Evolutionary conservation across 176 grass and related monocot species (phyloP).

Genomic region (Microstegium vimineum): DNA sequence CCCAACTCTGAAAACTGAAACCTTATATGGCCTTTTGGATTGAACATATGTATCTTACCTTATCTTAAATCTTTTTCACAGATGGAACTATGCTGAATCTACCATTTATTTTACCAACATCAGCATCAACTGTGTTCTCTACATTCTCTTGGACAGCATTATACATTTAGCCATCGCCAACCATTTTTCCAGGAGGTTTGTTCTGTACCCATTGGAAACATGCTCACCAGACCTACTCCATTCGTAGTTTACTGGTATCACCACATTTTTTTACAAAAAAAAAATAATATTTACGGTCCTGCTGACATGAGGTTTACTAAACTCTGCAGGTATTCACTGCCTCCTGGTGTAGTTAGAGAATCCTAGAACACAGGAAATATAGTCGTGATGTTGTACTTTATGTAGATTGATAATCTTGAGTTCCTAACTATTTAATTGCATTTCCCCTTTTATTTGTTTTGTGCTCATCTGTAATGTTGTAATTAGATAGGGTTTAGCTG

Average conservation of each 20-base stretch:
- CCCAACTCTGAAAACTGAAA: background rate
- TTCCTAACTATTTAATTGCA: constrained; percentile 14
- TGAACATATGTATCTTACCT: constrained; percentile 8
- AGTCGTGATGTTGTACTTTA: constrained; percentile 39
- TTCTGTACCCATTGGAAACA: background rate
- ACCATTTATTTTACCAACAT: constrained; percentile 34
- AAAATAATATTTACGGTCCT: background rate
- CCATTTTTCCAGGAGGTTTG: constrained; percentile 40
- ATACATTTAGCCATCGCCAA: background rate
- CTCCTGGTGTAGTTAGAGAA: constrained; percentile 21
- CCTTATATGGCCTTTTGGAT: background rate
- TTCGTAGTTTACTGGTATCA: background rate
- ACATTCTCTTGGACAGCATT: constrained; percentile 24
- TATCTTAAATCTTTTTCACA: constrained; percentile 45
- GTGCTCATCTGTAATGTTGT: constrained; percentile 31
- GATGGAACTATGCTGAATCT: constrained; percentile 42
- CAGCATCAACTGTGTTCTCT: constrained; percentile 32
- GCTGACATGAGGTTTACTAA: constrained; percentile 11
- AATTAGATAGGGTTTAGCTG: constrained; percentile 35
- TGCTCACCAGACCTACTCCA: background rate
- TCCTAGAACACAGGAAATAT: constrained; percentile 1
- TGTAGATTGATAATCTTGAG: constrained; percentile 14
- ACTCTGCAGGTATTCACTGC: constrained; percentile 20
- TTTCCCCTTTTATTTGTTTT: background rate
- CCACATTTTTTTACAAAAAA: background rate